Percentiles rank a stretch among this genome's conserved stretches.
phyloP scores from a whole-genome alignment of 371 early-diverging fungal species.

The Saksenaea oblongispora region DNA sequence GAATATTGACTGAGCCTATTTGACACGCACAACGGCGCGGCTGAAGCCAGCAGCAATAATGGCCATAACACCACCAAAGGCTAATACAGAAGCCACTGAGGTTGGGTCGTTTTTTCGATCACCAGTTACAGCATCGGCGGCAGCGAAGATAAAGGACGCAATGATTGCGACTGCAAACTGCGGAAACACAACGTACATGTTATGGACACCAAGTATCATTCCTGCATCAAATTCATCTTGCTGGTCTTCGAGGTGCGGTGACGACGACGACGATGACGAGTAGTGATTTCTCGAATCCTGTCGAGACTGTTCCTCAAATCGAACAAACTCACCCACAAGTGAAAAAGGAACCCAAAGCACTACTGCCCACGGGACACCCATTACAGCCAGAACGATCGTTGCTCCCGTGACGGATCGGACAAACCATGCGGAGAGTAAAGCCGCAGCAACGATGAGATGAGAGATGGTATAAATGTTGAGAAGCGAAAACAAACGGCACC shows the following conservation, averaged over 20 bases:
- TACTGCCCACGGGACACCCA: constrained; percentile 79
- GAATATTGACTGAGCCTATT: background rate
- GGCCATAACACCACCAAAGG: constrained; percentile 69
- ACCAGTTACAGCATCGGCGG: constrained; percentile 33
- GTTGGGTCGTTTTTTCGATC: constrained; percentile 20
- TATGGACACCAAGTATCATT: constrained; percentile 79
- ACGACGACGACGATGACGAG: background rate
- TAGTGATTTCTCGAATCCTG: background rate
- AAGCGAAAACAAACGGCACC: constrained; percentile 35
- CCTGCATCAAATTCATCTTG: constrained; percentile 63
- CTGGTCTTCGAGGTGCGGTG: constrained; percentile 17
- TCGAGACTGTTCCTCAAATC: constrained; percentile 44
- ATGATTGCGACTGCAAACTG: constrained; percentile 69
- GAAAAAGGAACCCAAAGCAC: constrained; percentile 82
- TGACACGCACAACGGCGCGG: constrained; percentile 44
- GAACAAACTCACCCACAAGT: constrained; percentile 73
- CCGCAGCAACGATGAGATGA: constrained; percentile 55
- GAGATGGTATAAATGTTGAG: constrained; percentile 62
- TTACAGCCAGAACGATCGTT: constrained; percentile 57
- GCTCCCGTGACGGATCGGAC: constrained; percentile 55
- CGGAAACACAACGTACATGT: constrained; percentile 83
- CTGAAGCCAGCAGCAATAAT: constrained; percentile 60
- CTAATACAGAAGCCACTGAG: constrained; percentile 55
- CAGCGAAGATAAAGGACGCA: constrained; percentile 54
- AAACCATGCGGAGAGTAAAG: constrained; percentile 58